Conservation (phyloP, 2,329 filamentous ascomycete genomes). For the Cladosporium sp. region DNA sequence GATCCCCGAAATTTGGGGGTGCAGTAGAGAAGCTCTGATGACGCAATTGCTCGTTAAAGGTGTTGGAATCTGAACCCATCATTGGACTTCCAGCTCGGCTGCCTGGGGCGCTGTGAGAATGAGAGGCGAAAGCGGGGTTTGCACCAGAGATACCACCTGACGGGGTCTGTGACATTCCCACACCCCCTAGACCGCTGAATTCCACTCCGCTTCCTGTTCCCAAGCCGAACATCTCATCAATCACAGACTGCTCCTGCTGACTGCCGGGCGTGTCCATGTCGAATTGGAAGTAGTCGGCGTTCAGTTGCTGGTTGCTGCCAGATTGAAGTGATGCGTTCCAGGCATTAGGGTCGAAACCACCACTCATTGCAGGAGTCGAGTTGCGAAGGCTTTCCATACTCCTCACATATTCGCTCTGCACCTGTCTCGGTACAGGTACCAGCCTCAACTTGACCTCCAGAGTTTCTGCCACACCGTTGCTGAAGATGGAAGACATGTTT, state of each 20-base stretch:
- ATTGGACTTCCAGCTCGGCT: constrained; percentile 49
- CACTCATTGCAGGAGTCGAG: constrained; percentile 57
- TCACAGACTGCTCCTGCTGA: constrained; percentile 25
- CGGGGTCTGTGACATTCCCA: constrained; percentile 36
- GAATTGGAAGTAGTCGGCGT: constrained; percentile 32
- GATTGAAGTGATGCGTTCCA: constrained; percentile 69
- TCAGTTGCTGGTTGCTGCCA: constrained; percentile 50
- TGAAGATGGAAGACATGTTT: constrained; percentile 81
- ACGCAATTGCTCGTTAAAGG: constrained; percentile 33
- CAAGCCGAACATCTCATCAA: constrained; percentile 37
- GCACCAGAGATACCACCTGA: constrained; percentile 30
- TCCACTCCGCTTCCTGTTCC: constrained; percentile 24
- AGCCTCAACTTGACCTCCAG: constrained; percentile 90
- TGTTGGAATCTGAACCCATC: constrained; percentile 41
- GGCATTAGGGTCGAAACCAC: constrained; percentile 67
- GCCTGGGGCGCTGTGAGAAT: constrained; percentile 38
- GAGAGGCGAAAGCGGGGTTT: constrained; percentile 37
- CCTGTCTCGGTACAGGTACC: constrained; percentile 68
- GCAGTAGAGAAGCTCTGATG: constrained; percentile 36
- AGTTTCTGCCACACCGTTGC: constrained; percentile 79
- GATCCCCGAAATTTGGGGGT: constrained; percentile 30
- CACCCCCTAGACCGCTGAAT: constrained; percentile 26
- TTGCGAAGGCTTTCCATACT: constrained; percentile 63
- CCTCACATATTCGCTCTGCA: constrained; percentile 61
- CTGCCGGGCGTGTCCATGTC: constrained; percentile 24